These are phyloP conservation scores for Peronospora belbahrii DNA, from an alignment of 352 stramenopile genomes.

Conservation along the genomic window DNA sequence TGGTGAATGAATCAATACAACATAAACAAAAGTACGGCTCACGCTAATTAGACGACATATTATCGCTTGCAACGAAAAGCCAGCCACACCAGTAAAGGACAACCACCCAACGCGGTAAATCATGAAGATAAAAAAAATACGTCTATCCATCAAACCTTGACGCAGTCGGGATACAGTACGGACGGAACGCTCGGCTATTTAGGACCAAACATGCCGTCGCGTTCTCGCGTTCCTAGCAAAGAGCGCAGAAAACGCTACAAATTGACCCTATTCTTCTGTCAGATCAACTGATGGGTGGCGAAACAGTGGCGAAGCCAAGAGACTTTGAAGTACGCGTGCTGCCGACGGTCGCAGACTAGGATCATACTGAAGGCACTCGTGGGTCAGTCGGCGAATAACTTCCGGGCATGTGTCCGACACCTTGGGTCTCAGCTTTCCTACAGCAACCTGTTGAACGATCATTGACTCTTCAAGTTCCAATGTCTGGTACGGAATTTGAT, in stretches of 20 bases:
- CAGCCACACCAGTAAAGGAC: constrained; percentile 1
- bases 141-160: constrained; percentile 15
- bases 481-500: constrained; percentile 65
- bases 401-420: constrained; percentile 70
- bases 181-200: constrained; percentile 14
- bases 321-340: constrained; percentile 60
- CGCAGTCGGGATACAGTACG: constrained; percentile 15
- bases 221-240: constrained; percentile 17
- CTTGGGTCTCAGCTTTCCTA: constrained; percentile 69
- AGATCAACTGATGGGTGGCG: constrained; percentile 42
- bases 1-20: constrained; percentile 1
- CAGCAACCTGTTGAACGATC: constrained; percentile 75
- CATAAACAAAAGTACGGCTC: constrained; percentile 4
- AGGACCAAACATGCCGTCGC: constrained; percentile 15
- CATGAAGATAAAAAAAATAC: constrained; percentile 15
- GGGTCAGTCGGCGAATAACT: constrained; percentile 66
- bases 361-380: constrained; percentile 79
- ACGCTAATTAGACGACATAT: constrained; percentile 9
- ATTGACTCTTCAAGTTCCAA: constrained; percentile 61
- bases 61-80: background rate
- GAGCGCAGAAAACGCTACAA: constrained; percentile 7
- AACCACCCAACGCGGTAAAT: constrained; percentile 1
- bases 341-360: constrained; percentile 56
- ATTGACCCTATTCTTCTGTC: constrained; percentile 25
- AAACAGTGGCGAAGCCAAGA: constrained; percentile 56